Evolutionary conservation across 139 green algal genomes (phyloP).

Genomic region (Auxenochlorella pyrenoidosa): DNA sequence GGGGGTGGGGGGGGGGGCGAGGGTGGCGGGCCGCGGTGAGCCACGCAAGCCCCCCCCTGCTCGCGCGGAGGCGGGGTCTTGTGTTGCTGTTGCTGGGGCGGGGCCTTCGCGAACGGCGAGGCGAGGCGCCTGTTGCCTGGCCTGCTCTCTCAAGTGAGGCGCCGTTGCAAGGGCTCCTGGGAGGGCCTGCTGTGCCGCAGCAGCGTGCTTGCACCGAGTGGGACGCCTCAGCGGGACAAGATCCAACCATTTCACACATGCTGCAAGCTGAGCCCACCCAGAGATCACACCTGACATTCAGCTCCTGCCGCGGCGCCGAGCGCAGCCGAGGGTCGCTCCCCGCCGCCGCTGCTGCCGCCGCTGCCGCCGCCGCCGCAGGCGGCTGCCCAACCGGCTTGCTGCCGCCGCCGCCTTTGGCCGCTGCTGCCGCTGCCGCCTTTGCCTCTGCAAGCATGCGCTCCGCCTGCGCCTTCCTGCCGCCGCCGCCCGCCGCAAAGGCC

Average conservation of each 20-base stretch:
- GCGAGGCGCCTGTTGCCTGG: no score
- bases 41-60: background rate
- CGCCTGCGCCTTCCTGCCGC: slow-evolving; percentile 64
- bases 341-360: background rate
- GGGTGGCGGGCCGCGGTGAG: background rate
- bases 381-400: background rate
- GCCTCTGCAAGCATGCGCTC: slow-evolving; percentile 73
- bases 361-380: background rate
- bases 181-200: no score
- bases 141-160: no score
- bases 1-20: background rate
- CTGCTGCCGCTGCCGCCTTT: slow-evolving; percentile 39
- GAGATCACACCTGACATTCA: slow-evolving; percentile 8
- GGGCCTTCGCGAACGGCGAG: no score
- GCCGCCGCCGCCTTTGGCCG: background rate
- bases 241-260: no score
- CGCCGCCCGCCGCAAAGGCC: slow-evolving; percentile 62
- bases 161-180: no score
- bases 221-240: no score
- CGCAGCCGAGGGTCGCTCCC: slow-evolving; percentile 17
- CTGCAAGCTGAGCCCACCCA: background rate
- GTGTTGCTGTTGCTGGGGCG: no score
- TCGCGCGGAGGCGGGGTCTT: no score
- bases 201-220: no score
- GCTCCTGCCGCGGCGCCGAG: slow-evolving; percentile 13